These are phyloP conservation scores for Ascochyta viciae-villosae DNA, from an alignment of 2,329 filamentous ascomycete species.

Conservation along the genomic window DNA sequence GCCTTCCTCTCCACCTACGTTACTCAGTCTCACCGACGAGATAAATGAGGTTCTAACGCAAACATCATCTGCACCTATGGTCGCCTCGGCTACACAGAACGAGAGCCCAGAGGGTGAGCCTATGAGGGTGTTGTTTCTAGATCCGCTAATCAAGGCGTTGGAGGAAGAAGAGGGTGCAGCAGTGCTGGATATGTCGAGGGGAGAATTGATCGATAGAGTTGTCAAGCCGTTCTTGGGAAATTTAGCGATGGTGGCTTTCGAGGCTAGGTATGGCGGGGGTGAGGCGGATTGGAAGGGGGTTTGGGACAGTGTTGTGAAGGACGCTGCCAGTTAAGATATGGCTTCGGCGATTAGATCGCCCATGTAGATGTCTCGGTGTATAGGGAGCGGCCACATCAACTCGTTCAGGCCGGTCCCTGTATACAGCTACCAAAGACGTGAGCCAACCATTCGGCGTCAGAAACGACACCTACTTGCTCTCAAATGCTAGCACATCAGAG, in stretches of 20 bases:
- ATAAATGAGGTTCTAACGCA: constrained; percentile 73
- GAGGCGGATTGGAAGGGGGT: constrained; percentile 39
- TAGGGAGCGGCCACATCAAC: too few species aligned
- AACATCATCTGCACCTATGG: constrained; percentile 9
- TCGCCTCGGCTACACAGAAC: constrained; percentile 2
- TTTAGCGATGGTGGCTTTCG: constrained; percentile 91
- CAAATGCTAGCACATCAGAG: too few species aligned
- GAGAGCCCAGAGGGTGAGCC: constrained; percentile 17
- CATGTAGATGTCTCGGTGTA: too few species aligned
- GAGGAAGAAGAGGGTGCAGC: constrained; percentile 48
- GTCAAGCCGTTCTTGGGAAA: constrained; percentile 89
- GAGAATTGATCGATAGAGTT: constrained; percentile 75
- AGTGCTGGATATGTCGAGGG: constrained; percentile 61
- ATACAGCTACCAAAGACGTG: too few species aligned
- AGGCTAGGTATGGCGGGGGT: constrained; percentile 88
- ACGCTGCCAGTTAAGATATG: constrained; percentile 23
- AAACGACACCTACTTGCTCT: too few species aligned
- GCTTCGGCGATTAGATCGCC: not conserved
- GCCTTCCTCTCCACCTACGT: constrained; percentile 69
- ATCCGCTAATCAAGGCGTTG: constrained; percentile 47
- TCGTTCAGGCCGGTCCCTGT: too few species aligned
- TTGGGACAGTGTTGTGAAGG: constrained; percentile 43
- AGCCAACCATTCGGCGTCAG: too few species aligned
- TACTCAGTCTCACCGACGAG: constrained; percentile 80
- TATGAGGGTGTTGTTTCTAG: constrained; percentile 52